These are phyloP conservation scores for Euphorbia celastroides DNA, from an alignment of 441 rosid genomes.

Conservation along the genomic window DNA sequence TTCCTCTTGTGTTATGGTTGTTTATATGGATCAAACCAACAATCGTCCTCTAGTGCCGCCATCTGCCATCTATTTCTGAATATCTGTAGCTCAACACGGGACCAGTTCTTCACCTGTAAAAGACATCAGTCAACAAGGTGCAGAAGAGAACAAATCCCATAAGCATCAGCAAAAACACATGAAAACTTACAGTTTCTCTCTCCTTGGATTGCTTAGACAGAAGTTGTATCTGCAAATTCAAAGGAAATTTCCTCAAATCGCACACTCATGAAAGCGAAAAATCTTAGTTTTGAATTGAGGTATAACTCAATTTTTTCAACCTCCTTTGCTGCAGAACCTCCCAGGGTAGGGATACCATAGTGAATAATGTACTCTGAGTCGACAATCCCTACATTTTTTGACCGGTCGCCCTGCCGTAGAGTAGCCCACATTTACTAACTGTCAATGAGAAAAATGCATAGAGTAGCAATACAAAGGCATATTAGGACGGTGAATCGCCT, in stretches of 20 bases:
- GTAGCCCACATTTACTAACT: not conserved
- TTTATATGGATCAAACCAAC: slow-evolving; percentile 49
- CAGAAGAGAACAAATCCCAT: not conserved
- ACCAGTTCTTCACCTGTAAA: slow-evolving; percentile 46
- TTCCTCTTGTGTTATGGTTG: slow-evolving; percentile 10
- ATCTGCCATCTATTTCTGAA: slow-evolving; percentile 60
- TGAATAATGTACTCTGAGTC: slow-evolving; percentile 69
- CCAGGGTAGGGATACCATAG: slow-evolving; percentile 61
- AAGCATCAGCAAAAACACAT: slow-evolving; percentile 2
- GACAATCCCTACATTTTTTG: slow-evolving; percentile 62
- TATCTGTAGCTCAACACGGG: slow-evolving; percentile 41
- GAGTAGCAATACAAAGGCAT: not conserved
- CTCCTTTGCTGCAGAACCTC: slow-evolving; percentile 43
- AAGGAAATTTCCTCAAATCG: not conserved
- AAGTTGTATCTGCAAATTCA: slow-evolving; percentile 28
- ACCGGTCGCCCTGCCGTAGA: slow-evolving; percentile 57
- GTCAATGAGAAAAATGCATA: not conserved
- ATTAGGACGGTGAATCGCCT: slow-evolving; percentile 30
- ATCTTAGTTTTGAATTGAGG: not conserved
- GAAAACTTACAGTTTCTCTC: slow-evolving; percentile 43
- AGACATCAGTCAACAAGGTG: not conserved
- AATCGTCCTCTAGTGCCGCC: slow-evolving; percentile 50
- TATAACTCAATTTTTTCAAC: slow-evolving; percentile 20
- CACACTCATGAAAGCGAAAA: not conserved
- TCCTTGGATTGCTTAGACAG: slow-evolving; percentile 25